Base-by-base conservation (phyloP, 768 basidiomycete genomes). In the Porpolomopsis calyptriformis region DNA sequence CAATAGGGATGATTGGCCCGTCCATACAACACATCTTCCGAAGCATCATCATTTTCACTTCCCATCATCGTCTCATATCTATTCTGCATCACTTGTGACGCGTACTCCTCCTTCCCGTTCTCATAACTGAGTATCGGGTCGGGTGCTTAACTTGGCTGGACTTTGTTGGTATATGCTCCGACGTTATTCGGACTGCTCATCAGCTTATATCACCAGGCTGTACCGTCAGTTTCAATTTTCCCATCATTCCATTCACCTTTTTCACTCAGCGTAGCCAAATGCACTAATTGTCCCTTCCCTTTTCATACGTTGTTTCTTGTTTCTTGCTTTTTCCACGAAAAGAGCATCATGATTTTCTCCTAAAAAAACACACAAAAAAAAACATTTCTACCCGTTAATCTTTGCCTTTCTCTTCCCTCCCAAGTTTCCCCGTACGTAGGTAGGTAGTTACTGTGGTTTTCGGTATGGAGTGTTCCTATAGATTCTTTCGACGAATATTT, bases 401-500 rank as follows among this genome's bases (percentile, higher is more conserved):
- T 53, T 24, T 52, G 49, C 55, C 47, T 48, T 42, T 47, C 52
- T 46, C 46, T 52, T 51, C 50, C 52, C 33, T 49, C 50, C 27
- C 36, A 43, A 46, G 47, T 46, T 47, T 53, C 43, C 48, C 49
- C 48, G 48, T 51, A 51, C 53, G 50, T 70, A 71, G 63, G 70
- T 70, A 70, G 69, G 70, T 76, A 73, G 67, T 60, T 64, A 64
- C 16, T 14, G 29, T 39, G 7, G 29, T 14, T 14, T 7, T n/a
- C 26, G 11, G 2, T 26, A 59, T 62, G 61, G 52, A 60, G 12
- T 60, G 24, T 24, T 42, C 24, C 24, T 24, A 24, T 23, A 12
- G 19, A 10, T 60, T 31, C 29, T 31, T n/a, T n/a, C n/a, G n/a
- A n/a, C n/a, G n/a, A n/a, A n/a, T n/a, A n/a, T n/a, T n/a, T n/a